Percentiles rank a stretch among this genome's conserved stretches.
Evolutionary conservation across 495 filamentous ascomycete genomes (phyloP).

Genomic region (Darksidea phi): DNA sequence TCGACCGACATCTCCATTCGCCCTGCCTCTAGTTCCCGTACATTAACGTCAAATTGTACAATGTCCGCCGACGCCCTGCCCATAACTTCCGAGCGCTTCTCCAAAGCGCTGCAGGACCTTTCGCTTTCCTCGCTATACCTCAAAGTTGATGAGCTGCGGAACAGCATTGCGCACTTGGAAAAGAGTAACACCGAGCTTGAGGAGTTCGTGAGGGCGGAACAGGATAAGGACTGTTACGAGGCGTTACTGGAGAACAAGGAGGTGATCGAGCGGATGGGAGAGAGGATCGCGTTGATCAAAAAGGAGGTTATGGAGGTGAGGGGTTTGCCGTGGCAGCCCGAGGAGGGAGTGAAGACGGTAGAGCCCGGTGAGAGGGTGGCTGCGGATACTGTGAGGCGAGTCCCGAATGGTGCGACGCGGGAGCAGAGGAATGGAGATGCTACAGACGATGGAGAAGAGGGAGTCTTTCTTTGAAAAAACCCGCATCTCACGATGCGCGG

Average conservation of each 20-base stretch:
- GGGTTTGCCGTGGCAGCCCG: conserved; percentile 57
- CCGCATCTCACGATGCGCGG: background rate
- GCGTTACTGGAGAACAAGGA: conserved; percentile 72
- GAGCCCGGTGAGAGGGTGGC: background rate
- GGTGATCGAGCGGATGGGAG: conserved; percentile 71
- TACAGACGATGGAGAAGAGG: background rate
- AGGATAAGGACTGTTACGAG: conserved; percentile 66
- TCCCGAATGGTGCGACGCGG: background rate
- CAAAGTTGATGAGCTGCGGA: conserved; percentile 79
- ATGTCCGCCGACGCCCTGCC: conserved; percentile 55
- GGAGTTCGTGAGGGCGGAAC: conserved; percentile 51
- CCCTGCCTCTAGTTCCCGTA: background rate
- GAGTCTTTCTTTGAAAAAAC: background rate
- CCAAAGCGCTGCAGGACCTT: conserved; percentile 70
- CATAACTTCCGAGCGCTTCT: conserved; percentile 63
- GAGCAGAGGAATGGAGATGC: too few relatives aligned
- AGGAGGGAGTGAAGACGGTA: conserved; percentile 6
- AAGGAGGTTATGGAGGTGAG: conserved; percentile 68
- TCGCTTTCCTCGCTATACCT: conserved; percentile 68
- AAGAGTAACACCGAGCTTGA: conserved; percentile 63
- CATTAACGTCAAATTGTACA: background rate
- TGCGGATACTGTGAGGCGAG: background rate
- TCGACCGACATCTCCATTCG: conserved; percentile 1
- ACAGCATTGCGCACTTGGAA: conserved; percentile 76
- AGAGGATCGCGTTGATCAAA: conserved; percentile 66